phyloP scores from a whole-genome alignment of 192 early-diverging fungal species.

The Coemansia reversa region DNA sequence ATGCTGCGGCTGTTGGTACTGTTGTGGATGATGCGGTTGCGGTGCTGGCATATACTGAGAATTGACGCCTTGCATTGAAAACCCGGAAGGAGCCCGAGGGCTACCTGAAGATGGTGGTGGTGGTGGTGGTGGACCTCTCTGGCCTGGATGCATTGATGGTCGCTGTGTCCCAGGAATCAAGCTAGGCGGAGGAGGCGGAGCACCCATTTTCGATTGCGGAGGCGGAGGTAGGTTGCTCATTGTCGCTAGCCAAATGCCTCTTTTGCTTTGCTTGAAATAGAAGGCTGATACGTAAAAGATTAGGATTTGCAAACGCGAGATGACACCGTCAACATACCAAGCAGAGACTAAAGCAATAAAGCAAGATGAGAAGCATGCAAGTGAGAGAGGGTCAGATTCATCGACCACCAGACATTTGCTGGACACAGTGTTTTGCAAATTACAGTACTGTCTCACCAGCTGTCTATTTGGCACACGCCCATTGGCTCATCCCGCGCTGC shows the following conservation, averaged over 20 bases:
- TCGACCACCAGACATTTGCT: background rate
- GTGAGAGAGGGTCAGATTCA: background rate
- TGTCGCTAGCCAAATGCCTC: background rate
- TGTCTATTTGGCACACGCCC: constrained; percentile 6
- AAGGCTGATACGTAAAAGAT: background rate
- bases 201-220: constrained; percentile 6
- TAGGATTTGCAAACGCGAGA: background rate
- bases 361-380: background rate
- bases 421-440: background rate
- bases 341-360: constrained; percentile 6
- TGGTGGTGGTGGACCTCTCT: constrained; percentile 20
- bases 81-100: constrained; percentile 33
- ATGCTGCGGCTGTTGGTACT: constrained; percentile 21
- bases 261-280: background rate
- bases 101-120: constrained; percentile 28
- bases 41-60: constrained; percentile 25
- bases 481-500: constrained; percentile 16
- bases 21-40: constrained; percentile 19
- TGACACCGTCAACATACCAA: background rate
- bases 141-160: constrained; percentile 15
- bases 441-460: background rate
- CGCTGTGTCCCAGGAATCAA: constrained; percentile 9
- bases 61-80: constrained; percentile 33
- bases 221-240: constrained; percentile 24
- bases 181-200: constrained; percentile 7